Conservation (phyloP, 2,329 filamentous ascomycete genomes). For the Westerdykella sp. region DNA sequence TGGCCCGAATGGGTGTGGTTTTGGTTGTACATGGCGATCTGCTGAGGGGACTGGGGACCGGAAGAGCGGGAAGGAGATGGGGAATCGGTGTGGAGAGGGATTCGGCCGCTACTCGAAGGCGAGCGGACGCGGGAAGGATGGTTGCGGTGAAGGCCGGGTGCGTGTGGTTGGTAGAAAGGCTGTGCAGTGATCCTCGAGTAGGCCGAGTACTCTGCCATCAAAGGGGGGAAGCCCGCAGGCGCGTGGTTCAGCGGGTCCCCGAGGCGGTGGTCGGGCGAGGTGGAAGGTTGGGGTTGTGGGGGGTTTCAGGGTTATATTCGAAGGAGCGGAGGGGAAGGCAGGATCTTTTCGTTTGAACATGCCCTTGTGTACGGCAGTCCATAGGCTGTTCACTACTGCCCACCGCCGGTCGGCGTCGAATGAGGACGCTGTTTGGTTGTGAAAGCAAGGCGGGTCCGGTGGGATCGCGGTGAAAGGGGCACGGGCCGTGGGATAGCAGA, state of each 20-base stretch:
- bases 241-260: constrained; percentile 18
- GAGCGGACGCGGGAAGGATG: constrained; percentile 44
- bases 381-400: constrained; percentile 28
- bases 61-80: constrained; percentile 55
- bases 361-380: constrained; percentile 32
- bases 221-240: constrained; percentile 35
- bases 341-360: constrained; percentile 48
- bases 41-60: constrained; percentile 46
- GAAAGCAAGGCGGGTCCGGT: not conserved
- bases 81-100: constrained; percentile 45
- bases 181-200: constrained; percentile 57
- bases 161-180: constrained; percentile 53
- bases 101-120: constrained; percentile 39
- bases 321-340: constrained; percentile 40
- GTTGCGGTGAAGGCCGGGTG: constrained; percentile 42
- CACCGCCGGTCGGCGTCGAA: constrained; percentile 9
- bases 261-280: constrained; percentile 25
- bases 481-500: not conserved
- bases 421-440: not conserved
- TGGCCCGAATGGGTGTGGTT: constrained; percentile 61
- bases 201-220: constrained; percentile 62
- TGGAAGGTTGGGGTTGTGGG: constrained; percentile 17
- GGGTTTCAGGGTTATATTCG: constrained; percentile 33
- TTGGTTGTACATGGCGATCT: constrained; percentile 66
- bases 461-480: not conserved